Percentiles rank a stretch among this genome's conserved stretches.
phyloP scores from a whole-genome alignment of 495 filamentous ascomycete species.

The Neurospora sp. region DNA sequence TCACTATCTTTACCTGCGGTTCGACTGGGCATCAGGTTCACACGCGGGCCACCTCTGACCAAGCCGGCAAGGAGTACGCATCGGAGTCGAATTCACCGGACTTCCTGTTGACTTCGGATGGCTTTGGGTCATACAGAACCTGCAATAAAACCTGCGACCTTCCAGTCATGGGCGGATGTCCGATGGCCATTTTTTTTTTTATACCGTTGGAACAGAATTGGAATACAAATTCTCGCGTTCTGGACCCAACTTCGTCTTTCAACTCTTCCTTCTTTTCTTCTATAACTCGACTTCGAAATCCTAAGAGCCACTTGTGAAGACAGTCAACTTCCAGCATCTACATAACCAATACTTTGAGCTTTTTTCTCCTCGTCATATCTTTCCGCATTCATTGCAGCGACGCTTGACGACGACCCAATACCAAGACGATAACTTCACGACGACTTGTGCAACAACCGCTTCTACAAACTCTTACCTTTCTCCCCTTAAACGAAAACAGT shows the following conservation, averaged over 20 bases:
- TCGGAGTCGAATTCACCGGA: background rate
- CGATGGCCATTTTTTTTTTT: background rate
- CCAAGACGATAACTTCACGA: background rate
- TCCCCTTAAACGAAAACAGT: background rate
- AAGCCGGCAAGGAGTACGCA: background rate
- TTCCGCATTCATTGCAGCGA: fast-evolving
- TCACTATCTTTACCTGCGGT: background rate
- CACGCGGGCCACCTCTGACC: background rate
- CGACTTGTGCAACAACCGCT: background rate
- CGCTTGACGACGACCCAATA: background rate
- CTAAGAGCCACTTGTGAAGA: no score
- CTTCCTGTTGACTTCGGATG: background rate
- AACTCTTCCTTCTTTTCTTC: background rate
- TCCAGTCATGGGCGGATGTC: background rate
- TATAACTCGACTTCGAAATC: no score
- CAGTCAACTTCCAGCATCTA: no score
- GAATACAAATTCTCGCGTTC: background rate
- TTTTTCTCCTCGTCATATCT: background rate
- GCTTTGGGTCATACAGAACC: background rate
- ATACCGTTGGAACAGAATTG: background rate
- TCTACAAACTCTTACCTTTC: background rate
- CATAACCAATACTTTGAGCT: no score
- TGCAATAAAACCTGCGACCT: background rate
- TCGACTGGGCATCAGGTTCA: background rate
- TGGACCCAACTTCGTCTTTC: background rate